Conservation (phyloP, 768 basidiomycete genomes). For the Amanita fuliginea region DNA sequence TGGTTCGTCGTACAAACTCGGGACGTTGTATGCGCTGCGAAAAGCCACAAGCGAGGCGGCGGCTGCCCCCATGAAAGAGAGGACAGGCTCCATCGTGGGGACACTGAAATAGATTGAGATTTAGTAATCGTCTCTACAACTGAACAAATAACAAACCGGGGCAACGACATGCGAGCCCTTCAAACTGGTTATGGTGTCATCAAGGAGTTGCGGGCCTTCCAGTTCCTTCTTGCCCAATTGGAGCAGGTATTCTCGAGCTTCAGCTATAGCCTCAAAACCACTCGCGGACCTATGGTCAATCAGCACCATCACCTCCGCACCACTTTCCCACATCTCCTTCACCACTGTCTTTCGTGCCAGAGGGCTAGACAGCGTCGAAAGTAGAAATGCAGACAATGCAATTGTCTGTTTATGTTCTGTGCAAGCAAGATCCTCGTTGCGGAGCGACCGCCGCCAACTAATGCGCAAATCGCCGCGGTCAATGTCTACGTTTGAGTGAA, state of each 20-base stretch:
- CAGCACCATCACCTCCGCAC: slow-evolving; percentile 77
- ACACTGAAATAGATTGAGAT: slow-evolving; percentile 38
- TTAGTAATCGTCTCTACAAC: slow-evolving; percentile 5
- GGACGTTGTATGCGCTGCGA: slow-evolving; percentile 84
- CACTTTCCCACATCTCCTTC: slow-evolving; percentile 87
- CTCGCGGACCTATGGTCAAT: slow-evolving; percentile 72
- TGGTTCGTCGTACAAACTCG: slow-evolving; percentile 74
- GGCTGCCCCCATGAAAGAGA: slow-evolving; percentile 44
- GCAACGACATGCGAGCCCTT: slow-evolving; percentile 78
- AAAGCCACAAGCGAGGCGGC: slow-evolving; percentile 64
- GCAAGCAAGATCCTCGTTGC: slow-evolving; percentile 28
- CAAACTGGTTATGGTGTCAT: slow-evolving; percentile 15
- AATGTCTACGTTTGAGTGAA: slow-evolving; percentile 24
- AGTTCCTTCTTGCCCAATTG: slow-evolving; percentile 47
- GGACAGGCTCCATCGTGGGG: slow-evolving; percentile 88
- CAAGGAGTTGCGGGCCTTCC: slow-evolving; percentile 31
- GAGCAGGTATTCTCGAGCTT: slow-evolving; percentile 68
- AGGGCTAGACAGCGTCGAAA: slow-evolving; percentile 60
- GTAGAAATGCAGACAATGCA: slow-evolving; percentile 77
- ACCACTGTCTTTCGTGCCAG: slow-evolving; percentile 55
- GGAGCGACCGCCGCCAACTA: slow-evolving; percentile 49
- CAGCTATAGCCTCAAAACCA: slow-evolving; percentile 72
- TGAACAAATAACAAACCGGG: slow-evolving; percentile 42
- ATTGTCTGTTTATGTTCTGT: slow-evolving; percentile 40
- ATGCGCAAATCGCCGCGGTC: slow-evolving; percentile 32